Conservation (phyloP, 176 grass and related monocot species). For the Oryza rufipogon region DNA sequence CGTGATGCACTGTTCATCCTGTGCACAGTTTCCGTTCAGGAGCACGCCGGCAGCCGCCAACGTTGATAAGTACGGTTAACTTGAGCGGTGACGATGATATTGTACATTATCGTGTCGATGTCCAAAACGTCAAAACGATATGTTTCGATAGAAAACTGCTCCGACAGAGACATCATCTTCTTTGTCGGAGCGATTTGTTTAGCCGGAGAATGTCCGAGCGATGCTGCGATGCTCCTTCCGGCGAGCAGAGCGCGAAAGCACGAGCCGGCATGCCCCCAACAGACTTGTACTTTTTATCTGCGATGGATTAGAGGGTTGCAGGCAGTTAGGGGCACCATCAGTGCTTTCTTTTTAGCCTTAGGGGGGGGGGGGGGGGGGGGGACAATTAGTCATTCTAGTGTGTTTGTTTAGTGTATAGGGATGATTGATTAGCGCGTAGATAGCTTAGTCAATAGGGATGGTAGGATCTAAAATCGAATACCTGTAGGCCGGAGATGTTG, state of each 20-base stretch:
- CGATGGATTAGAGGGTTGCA: neutral
- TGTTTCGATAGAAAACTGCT: neutral
- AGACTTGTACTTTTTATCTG: neutral
- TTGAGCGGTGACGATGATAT: neutral
- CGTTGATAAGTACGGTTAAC: too few species aligned
- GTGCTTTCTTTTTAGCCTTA: too few species aligned
- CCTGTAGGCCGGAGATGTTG: conserved; percentile 6
- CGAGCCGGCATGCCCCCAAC: neutral
- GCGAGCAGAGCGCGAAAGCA: neutral
- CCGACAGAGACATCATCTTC: neutral
- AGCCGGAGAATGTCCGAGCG: neutral
- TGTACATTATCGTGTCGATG: neutral
- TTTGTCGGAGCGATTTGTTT: neutral
- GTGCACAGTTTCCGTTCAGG: too few species aligned
- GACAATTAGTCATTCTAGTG: neutral
- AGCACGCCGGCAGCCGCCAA: too few species aligned
- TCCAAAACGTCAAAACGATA: conserved; percentile 2
- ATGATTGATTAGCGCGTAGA: neutral
- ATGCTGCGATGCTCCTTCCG: neutral
- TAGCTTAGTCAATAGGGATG: conserved; percentile 15
- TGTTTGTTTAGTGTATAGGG: conserved; percentile 19
- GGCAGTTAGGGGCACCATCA: too few species aligned
- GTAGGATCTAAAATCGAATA: conserved; percentile 4
- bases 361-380: too few species aligned
- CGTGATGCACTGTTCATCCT: too few species aligned